Evolutionary conservation across 805 yeast species (phyloP), one percentile per base, ranked within the genome.

Genomic region (Sugiyamaella qingdaonensis): DNA sequence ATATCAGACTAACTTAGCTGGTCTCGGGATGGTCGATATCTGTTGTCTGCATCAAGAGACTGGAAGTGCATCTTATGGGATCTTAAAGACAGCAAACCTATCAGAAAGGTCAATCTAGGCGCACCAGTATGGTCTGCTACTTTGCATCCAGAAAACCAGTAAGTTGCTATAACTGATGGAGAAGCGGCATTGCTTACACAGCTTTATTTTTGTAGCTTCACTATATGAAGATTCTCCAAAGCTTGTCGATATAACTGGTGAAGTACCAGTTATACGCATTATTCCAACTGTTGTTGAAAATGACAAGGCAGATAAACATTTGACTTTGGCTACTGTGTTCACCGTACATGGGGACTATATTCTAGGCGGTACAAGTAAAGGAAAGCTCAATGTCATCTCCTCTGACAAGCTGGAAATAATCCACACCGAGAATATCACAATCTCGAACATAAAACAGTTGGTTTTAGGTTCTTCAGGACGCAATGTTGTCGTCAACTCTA

Each of bases 51-150:
- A 11, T 81, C 91, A 0, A 80, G 89, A 61, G 97, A 92, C 66
- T 90, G 96, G 94, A 77, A 75, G 48, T 79, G 85, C 41, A 80
- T 85, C 47, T 64, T 90, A 31, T 91, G 97, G 96, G 96, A 89
- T 69, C 68, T 91, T 56, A 58, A 67, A 24, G 62, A 71, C 61
- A 64, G 72, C 46, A 55, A 64, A 46, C 73, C 79, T 49, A 64
- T 74, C 44, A 72, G 77, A 54, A 73, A 66, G 2, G 70, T 78
- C 46, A 69, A 72, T 46, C 83, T 88, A 59, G 85, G 82, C 50
- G 80, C 86, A 0, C 88, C 95, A 0, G 76, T 88, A 1, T 87
- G 95, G 95, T 77, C 73, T 60, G 82, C 87, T 9, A 70, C 72
- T 50, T 63, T 85, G 63, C 78, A 79, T 59, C 88, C 89, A 0